Conservation (phyloP, 768 basidiomycete species). For the Mrakia blollopis region DNA sequence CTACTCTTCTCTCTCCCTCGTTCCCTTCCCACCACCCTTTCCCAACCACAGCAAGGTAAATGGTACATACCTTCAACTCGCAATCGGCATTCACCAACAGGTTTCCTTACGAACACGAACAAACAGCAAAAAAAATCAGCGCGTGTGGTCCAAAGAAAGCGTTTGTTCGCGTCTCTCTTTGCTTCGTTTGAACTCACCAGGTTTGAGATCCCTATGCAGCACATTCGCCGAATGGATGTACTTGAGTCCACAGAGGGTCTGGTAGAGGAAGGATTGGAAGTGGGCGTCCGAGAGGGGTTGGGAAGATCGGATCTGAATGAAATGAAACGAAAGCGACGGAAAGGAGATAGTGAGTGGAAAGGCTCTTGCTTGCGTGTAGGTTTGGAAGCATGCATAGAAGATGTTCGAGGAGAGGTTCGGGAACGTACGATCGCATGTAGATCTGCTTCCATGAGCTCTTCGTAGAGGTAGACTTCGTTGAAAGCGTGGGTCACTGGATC, state of each 20-base stretch:
- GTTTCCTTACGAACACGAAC: slow-evolving; percentile 52
- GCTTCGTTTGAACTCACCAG: slow-evolving; percentile 46
- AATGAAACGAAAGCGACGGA: neutral
- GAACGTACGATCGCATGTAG: slow-evolving; percentile 85
- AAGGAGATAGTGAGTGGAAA: no score
- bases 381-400: no score
- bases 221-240: slow-evolving; percentile 98
- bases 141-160: neutral
- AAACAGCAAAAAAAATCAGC: neutral
- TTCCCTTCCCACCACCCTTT: neutral
- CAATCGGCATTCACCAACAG: slow-evolving; percentile 97
- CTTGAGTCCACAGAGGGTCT: slow-evolving; percentile 94
- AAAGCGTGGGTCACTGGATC: slow-evolving; percentile 66
- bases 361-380: no score
- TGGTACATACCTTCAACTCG: slow-evolving; percentile 40
- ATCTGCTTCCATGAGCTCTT: slow-evolving; percentile 99
- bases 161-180: neutral
- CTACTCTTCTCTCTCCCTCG: neutral
- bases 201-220: slow-evolving; percentile 92
- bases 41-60: neutral
- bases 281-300: slow-evolving; percentile 50
- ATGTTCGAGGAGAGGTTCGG: neutral
- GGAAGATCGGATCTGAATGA: slow-evolving; percentile 46
- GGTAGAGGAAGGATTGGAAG: slow-evolving; percentile 83
- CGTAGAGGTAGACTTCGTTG: slow-evolving; percentile 85